A percentile compares a stretch with the other conserved stretches of the same genome.
Evolutionary conservation across 140 eudicot species (phyloP).

Genomic region (Senecio squalidus): DNA sequence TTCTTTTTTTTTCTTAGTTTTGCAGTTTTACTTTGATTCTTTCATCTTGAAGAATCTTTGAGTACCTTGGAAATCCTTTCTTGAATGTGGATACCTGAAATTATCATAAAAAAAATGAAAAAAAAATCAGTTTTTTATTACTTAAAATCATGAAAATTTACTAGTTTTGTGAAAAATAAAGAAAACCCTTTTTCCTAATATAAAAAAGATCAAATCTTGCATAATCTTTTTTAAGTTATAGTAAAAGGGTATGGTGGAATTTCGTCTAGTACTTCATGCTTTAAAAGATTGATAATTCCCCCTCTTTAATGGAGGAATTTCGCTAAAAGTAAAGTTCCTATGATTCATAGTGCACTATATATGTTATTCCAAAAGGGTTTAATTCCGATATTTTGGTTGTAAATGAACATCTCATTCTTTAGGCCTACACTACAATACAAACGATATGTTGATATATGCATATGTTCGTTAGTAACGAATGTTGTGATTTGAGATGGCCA

Average conservation of each 20-base stretch:
- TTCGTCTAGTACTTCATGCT: constrained; percentile 3
- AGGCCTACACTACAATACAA: not conserved
- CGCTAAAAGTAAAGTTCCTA: not conserved
- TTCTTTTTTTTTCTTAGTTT: constrained; percentile 20
- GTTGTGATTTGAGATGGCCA: not conserved
- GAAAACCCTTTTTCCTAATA: constrained; percentile 1
- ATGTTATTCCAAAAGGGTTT: not conserved
- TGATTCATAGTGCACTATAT: not conserved
- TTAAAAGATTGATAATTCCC: not conserved
- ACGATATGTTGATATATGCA: no score
- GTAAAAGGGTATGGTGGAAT: constrained; percentile 15
- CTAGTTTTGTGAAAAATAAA: constrained; percentile 18
- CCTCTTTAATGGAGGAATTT: not conserved
- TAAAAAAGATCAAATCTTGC: constrained; percentile 24
- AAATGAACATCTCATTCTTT: not conserved
- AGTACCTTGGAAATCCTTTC: constrained; percentile 67
- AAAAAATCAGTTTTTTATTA: constrained; percentile 10
- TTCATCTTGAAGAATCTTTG: constrained; percentile 62
- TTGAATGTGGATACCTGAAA: constrained; percentile 78
- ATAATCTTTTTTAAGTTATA: constrained; percentile 16
- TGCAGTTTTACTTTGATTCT: constrained; percentile 49
- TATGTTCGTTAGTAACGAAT: not conserved
- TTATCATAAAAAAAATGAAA: constrained; percentile 12
- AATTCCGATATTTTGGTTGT: not conserved
- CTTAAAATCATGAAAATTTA: not conserved